Evolutionary conservation across 2,329 filamentous ascomycete species (phyloP), one percentile per base, ranked within the genome.

Genomic region (Lasiodiplodia gonubiensis): DNA sequence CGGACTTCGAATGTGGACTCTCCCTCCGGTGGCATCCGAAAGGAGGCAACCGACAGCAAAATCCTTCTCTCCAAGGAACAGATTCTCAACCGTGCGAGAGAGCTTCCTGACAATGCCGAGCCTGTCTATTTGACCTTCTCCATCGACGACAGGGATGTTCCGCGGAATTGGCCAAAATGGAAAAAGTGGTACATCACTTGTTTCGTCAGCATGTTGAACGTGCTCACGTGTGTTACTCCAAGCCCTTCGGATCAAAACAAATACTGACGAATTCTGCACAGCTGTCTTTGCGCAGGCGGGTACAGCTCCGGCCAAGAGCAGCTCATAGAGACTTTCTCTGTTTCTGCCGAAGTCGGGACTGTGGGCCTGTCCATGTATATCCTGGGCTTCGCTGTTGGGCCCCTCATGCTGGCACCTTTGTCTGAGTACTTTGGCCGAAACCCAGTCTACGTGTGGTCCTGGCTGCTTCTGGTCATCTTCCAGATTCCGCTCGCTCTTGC

Each of bases 121-220:
- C 69, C 72, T 7, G 69, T 75, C 35, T 71, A 69, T 46, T 61
- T 75, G 16, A 72, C 65, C 1, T 75, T 72, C 59, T 54, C 52
- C 2, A 39, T 49, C 11, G 46, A 70, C 23, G 74, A 74, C 55
- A 65, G 55, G 10, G 79, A 80, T 37, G 81, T 81, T 66, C 80
- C 80, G 11, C 74, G 79, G 42, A 76, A 80, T 53, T 82, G 79
- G 78, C 74, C 77, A 2, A 74, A 72, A 51, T 74, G 68, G 69
- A 74, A 74, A 33, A 79, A 79, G 68, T 81, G 80, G 80, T 81
- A 80, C 68, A 80, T 80, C 48, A 81, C 78, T 6, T 71, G 74
- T 37, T 71, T 81, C n/a, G 77, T 76, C 23, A 77, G 80, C 68
- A 73, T 77, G 68, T 70, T 81, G 25, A 74, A 74, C 48, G 69